phyloP scores from a whole-genome alignment of 2,329 filamentous ascomycete species.

The Graphium sp. region DNA sequence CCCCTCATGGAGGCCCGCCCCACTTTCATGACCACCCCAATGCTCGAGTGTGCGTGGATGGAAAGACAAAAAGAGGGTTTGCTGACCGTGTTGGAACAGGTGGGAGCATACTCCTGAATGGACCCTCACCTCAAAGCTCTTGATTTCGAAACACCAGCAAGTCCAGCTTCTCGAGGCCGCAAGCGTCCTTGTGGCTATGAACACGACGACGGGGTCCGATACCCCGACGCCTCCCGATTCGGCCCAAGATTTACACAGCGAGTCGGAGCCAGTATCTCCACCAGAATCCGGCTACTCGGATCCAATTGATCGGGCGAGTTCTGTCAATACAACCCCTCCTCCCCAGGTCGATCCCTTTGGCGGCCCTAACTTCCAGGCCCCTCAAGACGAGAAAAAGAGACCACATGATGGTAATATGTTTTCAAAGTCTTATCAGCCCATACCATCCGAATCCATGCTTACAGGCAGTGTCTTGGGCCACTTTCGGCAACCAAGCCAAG shows the following conservation, averaged over 20 bases:
- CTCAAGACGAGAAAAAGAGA: constrained; percentile 34
- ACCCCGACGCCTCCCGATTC: constrained; percentile 47
- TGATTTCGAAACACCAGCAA: constrained; percentile 99
- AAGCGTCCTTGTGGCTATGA: constrained; percentile 92
- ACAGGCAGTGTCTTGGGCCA: constrained; percentile 36
- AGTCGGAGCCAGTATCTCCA: constrained; percentile 68
- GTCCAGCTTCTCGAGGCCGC: constrained; percentile 94
- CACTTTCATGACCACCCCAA: background rate
- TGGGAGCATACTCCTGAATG: constrained; percentile 99
- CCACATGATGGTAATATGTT: constrained; percentile 41
- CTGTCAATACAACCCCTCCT: constrained; percentile 82
- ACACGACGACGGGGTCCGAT: constrained; percentile 30
- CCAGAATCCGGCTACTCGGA: constrained; percentile 70
- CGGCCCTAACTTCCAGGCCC: constrained; percentile 30
- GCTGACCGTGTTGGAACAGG: constrained; percentile 30
- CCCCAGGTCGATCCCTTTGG: constrained; percentile 53
- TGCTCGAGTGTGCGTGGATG: too few species aligned
- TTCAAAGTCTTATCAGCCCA: constrained; percentile 71
- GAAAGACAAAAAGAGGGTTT: too few species aligned
- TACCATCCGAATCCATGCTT: constrained; percentile 32
- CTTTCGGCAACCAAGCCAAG: constrained; percentile 58
- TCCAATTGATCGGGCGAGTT: constrained; percentile 61
- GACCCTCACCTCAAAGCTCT: constrained; percentile 89
- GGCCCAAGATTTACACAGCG: constrained; percentile 54
- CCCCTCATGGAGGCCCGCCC: constrained; percentile 7